A percentile compares a stretch with the other conserved stretches of the same genome.
phyloP scores from a whole-genome alignment of 1,284 basidiomycete genomes.

The Trichosporon inkin region DNA sequence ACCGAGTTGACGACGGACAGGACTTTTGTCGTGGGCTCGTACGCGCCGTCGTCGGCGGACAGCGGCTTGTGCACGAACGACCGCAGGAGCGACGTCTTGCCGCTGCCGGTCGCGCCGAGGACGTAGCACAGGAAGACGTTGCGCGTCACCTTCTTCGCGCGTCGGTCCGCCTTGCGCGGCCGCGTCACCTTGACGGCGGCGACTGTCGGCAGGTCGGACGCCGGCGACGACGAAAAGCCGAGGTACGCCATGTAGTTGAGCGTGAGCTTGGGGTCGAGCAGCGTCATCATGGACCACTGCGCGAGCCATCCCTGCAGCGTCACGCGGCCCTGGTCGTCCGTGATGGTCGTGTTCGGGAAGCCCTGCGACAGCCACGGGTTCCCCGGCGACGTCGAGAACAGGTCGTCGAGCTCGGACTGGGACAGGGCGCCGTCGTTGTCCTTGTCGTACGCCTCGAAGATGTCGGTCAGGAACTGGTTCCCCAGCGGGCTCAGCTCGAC shows the following conservation, averaged over 20 bases:
- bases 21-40: constrained; percentile 84
- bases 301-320: constrained; percentile 97
- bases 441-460: constrained; percentile 96
- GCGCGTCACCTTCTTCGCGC: constrained; percentile 77
- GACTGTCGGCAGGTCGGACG: constrained; percentile 56
- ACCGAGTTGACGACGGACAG: constrained; percentile 92
- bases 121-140: constrained; percentile 91
- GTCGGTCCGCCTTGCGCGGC: constrained; percentile 76
- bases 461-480: constrained; percentile 95
- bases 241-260: constrained; percentile 90
- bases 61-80: constrained; percentile 79
- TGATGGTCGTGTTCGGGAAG: constrained; percentile 84
- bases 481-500: constrained; percentile 90
- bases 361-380: constrained; percentile 84
- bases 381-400: constrained; percentile 91
- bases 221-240: constrained; percentile 50
- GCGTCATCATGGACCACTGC: constrained; percentile 98
- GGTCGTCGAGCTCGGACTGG: constrained; percentile 73
- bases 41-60: constrained; percentile 49
- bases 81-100: constrained; percentile 82
- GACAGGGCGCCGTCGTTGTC: constrained; percentile 94
- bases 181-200: constrained; percentile 75
- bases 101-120: constrained; percentile 90
- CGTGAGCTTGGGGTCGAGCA: constrained; percentile 86
- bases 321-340: constrained; percentile 82